phyloP scores from a whole-genome alignment of 129 eudicot genomes.

The Gnaphalium uliginosum region DNA sequence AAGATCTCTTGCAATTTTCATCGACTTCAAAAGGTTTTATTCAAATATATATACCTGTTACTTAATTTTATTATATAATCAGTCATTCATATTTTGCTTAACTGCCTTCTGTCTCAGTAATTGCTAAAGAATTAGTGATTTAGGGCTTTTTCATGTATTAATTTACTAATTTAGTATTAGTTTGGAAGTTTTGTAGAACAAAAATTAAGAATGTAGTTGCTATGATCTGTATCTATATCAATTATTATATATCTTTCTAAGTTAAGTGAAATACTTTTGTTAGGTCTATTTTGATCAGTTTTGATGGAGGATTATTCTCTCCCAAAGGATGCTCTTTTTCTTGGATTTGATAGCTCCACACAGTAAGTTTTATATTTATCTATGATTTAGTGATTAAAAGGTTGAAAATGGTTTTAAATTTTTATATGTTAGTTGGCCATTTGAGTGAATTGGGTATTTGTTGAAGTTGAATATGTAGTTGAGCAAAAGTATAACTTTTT shows the following conservation, averaged over 20 bases:
- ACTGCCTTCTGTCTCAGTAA: neutral
- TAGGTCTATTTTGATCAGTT: conserved; percentile 14
- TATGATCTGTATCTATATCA: neutral
- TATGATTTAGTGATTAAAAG: neutral
- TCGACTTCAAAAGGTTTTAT: too few species aligned
- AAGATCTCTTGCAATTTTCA: too few species aligned
- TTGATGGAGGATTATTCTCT: conserved; percentile 60
- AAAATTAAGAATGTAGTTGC: too few species aligned
- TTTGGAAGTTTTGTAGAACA: neutral
- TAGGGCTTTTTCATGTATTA: conserved; percentile 8
- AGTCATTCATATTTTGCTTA: too few species aligned
- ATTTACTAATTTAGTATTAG: neutral
- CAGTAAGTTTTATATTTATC: conserved; percentile 49
- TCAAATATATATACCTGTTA: too few species aligned
- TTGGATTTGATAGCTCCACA: conserved; percentile 83
- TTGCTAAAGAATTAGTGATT: neutral
- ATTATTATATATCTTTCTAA: too few species aligned
- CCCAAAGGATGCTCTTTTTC: conserved; percentile 73
- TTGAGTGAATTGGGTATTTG: conserved; percentile 6
- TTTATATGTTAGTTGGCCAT: neutral
- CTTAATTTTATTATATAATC: too few species aligned
- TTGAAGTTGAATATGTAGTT: neutral
- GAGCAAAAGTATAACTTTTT: too few species aligned
- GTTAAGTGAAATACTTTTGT: neutral
- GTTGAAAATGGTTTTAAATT: neutral